These are phyloP conservation scores for Stagonosporopsis vannaccii DNA, from an alignment of 2,329 filamentous ascomycete species.

Conservation along the genomic window DNA sequence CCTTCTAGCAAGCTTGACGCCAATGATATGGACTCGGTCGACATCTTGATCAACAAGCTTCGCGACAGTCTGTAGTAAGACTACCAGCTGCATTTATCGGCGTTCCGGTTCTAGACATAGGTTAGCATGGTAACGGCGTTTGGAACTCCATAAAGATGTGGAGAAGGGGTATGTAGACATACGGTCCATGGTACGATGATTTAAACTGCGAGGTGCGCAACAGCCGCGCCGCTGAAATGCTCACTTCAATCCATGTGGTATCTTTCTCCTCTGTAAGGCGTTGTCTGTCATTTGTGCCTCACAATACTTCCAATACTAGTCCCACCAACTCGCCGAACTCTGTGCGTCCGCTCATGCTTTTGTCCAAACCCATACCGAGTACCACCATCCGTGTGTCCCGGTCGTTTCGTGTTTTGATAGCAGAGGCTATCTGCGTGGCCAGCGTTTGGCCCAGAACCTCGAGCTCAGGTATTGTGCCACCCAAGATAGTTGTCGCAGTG, in stretches of 20 bases:
- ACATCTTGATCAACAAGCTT: conserved; percentile 74
- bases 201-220: background rate
- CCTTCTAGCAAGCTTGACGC: conserved; percentile 73
- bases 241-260: background rate
- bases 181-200: background rate
- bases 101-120: conserved; percentile 30
- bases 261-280: background rate
- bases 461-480: conserved; percentile 78
- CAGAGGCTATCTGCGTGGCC: conserved; percentile 86
- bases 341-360: conserved; percentile 57
- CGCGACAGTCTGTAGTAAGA: conserved; percentile 28
- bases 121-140: conserved; percentile 30
- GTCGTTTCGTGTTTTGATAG: conserved; percentile 74
- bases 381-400: conserved; percentile 66
- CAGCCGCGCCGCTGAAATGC: background rate
- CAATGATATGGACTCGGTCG: conserved; percentile 84
- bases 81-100: conserved; percentile 29
- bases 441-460: conserved; percentile 88
- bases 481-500: conserved; percentile 85
- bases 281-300: conserved; percentile 5
- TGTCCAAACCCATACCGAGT: conserved; percentile 64
- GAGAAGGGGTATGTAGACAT: conserved; percentile 10
- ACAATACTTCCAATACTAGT: conserved; percentile 50
- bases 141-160: background rate
- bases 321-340: conserved; percentile 55